Conservation (phyloP, 306 rosid species). For the Hippophae rhamnoides region DNA sequence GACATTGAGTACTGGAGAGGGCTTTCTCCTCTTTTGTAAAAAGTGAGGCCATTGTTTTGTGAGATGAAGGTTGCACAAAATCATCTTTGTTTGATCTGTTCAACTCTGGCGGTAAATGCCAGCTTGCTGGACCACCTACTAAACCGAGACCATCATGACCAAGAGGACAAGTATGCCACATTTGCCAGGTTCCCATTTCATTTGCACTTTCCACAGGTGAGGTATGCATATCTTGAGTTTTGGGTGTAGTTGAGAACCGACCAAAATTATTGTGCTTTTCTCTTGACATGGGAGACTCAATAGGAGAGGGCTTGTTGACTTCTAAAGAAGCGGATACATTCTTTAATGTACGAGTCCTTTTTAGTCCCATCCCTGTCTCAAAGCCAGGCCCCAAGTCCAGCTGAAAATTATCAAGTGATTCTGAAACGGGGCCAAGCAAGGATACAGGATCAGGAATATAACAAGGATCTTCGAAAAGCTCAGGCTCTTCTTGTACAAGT, state of each 20-base stretch:
- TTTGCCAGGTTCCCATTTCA: conserved; percentile 87
- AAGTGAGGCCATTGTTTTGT: conserved; percentile 64
- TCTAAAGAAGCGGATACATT: conserved; percentile 51
- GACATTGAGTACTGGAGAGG: conserved; percentile 47
- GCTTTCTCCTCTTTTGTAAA: conserved; percentile 65
- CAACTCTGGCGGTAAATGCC: conserved; percentile 58
- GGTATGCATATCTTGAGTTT: conserved; percentile 38
- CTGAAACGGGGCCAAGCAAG: conserved; percentile 93
- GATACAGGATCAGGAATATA: conserved; percentile 80
- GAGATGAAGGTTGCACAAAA: conserved; percentile 56
- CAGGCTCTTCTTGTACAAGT: conserved; percentile 63
- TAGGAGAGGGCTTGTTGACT: conserved; percentile 75
- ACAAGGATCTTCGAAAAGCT: conserved; percentile 93
- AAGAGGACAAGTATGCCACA: conserved; percentile 87
- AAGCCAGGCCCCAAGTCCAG: conserved; percentile 60
- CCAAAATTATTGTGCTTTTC: conserved; percentile 60
- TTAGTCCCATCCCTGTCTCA: conserved; percentile 40
- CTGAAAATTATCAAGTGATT: conserved; percentile 89
- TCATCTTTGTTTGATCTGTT: conserved; percentile 38
- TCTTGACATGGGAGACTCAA: conserved; percentile 84
- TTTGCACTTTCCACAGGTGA: conserved; percentile 43
- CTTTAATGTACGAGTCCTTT: conserved; percentile 48
- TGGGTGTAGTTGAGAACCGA: conserved; percentile 38
- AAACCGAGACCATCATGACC: conserved; percentile 90
- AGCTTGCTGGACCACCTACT: conserved; percentile 69